Base-by-base conservation (phyloP, 2,329 filamentous ascomycete species). In the Aspergillus japonicus region DNA sequence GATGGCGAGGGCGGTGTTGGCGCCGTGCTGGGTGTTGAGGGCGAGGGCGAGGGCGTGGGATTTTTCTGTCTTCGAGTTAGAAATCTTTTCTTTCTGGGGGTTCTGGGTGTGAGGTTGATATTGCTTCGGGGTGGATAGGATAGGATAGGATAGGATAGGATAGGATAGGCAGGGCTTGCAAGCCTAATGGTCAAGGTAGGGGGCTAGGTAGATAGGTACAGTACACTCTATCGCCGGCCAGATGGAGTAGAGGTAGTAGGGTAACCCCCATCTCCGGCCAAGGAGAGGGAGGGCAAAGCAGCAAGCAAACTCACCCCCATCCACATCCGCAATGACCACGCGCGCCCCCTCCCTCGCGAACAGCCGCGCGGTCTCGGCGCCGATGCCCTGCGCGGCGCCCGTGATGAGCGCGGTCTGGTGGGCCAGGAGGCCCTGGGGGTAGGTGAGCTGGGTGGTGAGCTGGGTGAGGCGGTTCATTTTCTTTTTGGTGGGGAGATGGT, bases 341-440 rank as follows among this genome's bases (percentile, higher is more conserved):
- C 89, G 92, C 16, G 92, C 91, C 24, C 92, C 92, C 76, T 96
- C 91, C 61, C 92, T 94, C 12, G 91, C 91, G 70, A 96, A 96
- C 3, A 96, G 78, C 10, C 87, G 83, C 7, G 92, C 92, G 33
- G 89, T 83, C 78, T 96, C 92, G 29, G 91, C 92, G 24, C 92
- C 92, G 73, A 96, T 96, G 61, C 92, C 92, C 75, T 96, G 91
- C 8, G 90, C 91, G 19, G 88, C 87, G 49, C 92, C 91, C 2
- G 92, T 96, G 73, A 96, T 89, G 74, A 96, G 96, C 70, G 92
- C 92, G 16, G 89, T 86, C 74, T 96, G 91, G 55, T 89, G 89
- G 31, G 84, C 84, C 57, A 96, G 85, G 74, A 96, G 81, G 60
- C 92, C 92, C 71, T 85, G 84, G 42, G 92, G 91, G 78, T 88